phyloP scores from a whole-genome alignment of 257 asterid species.

The Mentha longifolia region DNA sequence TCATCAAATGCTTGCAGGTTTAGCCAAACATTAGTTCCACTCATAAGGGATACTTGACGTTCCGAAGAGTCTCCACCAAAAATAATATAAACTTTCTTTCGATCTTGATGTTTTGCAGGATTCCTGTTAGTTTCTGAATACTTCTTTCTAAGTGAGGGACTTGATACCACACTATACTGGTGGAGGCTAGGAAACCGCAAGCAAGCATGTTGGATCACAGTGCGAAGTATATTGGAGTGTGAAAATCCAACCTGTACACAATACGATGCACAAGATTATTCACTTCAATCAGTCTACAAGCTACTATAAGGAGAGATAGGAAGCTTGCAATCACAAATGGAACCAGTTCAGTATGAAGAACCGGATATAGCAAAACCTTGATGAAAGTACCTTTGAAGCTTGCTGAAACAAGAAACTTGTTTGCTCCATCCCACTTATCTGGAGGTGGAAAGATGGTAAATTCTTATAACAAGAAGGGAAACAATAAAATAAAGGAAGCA shows the following conservation, averaged over 20 bases:
- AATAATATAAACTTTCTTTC: constrained; percentile 66
- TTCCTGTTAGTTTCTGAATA: constrained; percentile 43
- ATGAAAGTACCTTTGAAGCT: constrained; percentile 73
- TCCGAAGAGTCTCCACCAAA: constrained; percentile 92
- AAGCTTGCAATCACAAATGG: not conserved
- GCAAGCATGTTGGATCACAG: constrained; percentile 82
- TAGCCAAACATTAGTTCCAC: constrained; percentile 96
- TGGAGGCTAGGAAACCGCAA: constrained; percentile 69
- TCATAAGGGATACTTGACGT: constrained; percentile 93
- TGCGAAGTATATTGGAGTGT: constrained; percentile 81
- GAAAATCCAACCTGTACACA: constrained; percentile 83
- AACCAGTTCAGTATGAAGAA: not conserved
- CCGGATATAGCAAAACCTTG: not conserved
- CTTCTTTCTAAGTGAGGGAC: constrained; percentile 43
- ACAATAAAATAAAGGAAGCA: not conserved
- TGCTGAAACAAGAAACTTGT: constrained; percentile 94
- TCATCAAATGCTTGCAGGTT: constrained; percentile 79
- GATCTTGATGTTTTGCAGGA: constrained; percentile 35
- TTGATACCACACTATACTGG: constrained; percentile 48
- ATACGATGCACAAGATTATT: constrained; percentile 18
- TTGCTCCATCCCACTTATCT: constrained; percentile 98
- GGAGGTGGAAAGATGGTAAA: constrained; percentile 31
- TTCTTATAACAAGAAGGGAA: constrained; percentile 26
- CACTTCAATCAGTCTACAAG: constrained; percentile 12
- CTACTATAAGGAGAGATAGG: not conserved